Base-by-base conservation (phyloP, 176 grass and related monocot genomes). In the Hordeum marinum region DNA sequence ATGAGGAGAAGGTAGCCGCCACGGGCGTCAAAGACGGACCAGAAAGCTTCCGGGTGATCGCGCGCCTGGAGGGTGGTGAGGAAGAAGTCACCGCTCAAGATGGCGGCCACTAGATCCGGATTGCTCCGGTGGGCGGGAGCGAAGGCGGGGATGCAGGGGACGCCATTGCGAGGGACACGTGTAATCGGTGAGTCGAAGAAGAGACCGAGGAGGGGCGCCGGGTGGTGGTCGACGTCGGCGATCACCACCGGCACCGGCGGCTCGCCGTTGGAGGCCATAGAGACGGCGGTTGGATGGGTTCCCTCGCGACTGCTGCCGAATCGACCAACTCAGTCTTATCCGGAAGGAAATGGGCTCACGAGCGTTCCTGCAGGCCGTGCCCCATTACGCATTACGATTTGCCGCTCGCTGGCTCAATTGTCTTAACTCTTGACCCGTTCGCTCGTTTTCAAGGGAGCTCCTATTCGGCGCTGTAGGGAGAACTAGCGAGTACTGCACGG, bases 1-100 rank as follows among this genome's bases (percentile, higher is more conserved):
- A 42, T 10, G 55, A 78, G 76, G 55, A 78, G 76, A 37, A 78
- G 76, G 35, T 61, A 59, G 21, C 76, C 76, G 35, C 21, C 57
- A 37, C 76, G 57, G 57, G 76, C 35, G 35, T 78, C 76, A n/a
- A 25, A 11, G 57, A 62, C 55, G 36, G 24, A 25, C 76, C 57
- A 78, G 13, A 8, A 9, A 8, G 57, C 55, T 37, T 59, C 21
- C 21, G 13, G 4, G 10, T 54, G 9, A 18, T 21, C 46, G 10
- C 6, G 35, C 55, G 12, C 58, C 35, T 78, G 36, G 76, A 78
- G 76, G 35, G 37, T 24, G 35, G 76, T 62, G 55, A 78, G 76
- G 21, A 78, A 37, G 36, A 78, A 78, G n/a, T 78, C 76, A 1
- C 76, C n/a, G 9, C 11, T 11, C 55, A 63, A 40, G 76, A 78